phyloP scores from a whole-genome alignment of 2,329 filamentous ascomycete genomes.

The Colletotrichum somersetense region DNA sequence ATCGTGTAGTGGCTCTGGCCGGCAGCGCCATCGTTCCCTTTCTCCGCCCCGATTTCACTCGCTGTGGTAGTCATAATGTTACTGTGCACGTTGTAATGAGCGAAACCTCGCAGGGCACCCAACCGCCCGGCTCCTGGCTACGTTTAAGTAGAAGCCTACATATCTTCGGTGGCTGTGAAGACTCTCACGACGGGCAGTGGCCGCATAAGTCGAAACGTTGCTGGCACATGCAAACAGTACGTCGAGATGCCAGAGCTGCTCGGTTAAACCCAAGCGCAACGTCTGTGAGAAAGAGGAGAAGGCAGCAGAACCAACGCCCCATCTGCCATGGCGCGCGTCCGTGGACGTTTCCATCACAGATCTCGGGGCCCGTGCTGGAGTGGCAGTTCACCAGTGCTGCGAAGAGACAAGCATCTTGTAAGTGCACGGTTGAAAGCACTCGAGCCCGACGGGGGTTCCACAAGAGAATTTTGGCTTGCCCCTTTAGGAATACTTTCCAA shows the following conservation, averaged over 20 bases:
- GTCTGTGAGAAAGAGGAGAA: conserved; percentile 10
- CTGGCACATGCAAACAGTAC: not conserved
- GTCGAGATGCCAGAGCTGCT: conserved; percentile 1
- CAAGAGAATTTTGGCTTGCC: not conserved
- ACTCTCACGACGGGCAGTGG: not conserved
- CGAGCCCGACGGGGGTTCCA: not conserved
- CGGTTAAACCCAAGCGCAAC: not conserved
- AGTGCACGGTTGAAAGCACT: not conserved
- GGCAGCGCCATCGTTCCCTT: not conserved
- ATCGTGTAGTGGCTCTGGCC: conserved; percentile 15
- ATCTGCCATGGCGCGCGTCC: conserved; percentile 3
- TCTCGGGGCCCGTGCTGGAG: not conserved
- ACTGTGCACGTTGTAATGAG: not conserved
- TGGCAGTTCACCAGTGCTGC: not conserved
- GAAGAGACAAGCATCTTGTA: not conserved
- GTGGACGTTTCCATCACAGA: conserved; percentile 1
- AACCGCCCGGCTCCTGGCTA: not conserved
- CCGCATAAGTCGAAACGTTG: conserved; percentile 8
- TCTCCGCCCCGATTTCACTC: not conserved
- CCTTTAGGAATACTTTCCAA: not conserved
- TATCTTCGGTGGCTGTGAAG: not conserved
- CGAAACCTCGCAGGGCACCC: not conserved
- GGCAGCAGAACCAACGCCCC: not conserved
- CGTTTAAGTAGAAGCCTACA: not conserved
- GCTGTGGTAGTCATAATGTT: not conserved